These are phyloP conservation scores for Dittrichia graveolens DNA, from an alignment of 129 eudicot genomes.

Conservation along the genomic window DNA sequence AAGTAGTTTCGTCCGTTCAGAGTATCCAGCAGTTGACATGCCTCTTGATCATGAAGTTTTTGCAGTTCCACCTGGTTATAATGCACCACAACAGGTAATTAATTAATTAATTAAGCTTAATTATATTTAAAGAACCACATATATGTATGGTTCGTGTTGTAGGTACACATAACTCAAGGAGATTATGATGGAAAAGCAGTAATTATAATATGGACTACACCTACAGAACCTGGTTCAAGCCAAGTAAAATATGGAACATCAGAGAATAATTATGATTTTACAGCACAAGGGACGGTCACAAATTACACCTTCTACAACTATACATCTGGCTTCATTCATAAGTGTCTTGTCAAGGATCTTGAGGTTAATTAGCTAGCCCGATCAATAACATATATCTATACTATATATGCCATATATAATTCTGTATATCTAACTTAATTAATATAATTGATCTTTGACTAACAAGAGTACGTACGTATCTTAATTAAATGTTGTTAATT, in stretches of 20 bases:
- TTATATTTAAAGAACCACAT: not conserved
- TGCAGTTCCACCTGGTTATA: conserved; percentile 73
- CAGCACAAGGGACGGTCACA: conserved; percentile 61
- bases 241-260: conserved; percentile 75
- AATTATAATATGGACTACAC: conserved; percentile 86
- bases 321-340: conserved; percentile 85
- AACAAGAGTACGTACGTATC: not conserved
- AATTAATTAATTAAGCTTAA: not conserved
- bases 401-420: not conserved
- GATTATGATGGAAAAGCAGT: conserved; percentile 96
- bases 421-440: not conserved
- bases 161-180: conserved; percentile 99
- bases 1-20: conserved; percentile 62
- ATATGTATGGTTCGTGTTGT: no score
- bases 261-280: conserved; percentile 62
- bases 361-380: conserved; percentile 46
- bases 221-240: conserved; percentile 79
- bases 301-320: conserved; percentile 78
- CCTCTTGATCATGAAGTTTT: conserved; percentile 83
- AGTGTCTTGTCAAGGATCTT: conserved; percentile 64
- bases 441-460: conserved; percentile 21
- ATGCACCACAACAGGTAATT: conserved; percentile 88
- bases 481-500: not conserved
- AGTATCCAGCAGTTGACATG: conserved; percentile 85
- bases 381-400: not conserved